Percentiles rank a stretch among this genome's conserved stretches.
Conservation (phyloP, 306 rosid species). For the Vachellia collinsii region DNA sequence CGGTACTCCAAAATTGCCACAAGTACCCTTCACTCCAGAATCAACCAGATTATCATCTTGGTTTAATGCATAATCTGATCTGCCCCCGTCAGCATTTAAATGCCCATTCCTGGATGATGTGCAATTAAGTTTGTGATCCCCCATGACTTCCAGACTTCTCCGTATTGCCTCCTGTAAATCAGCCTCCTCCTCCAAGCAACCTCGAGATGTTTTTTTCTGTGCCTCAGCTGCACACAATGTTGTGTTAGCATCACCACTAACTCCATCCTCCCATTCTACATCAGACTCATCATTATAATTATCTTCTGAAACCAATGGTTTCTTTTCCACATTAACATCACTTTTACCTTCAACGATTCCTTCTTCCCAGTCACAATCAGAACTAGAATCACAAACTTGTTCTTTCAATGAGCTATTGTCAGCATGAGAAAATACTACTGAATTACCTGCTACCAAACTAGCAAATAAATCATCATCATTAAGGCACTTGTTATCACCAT, state of each 20-base stretch:
- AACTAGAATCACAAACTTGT: conserved; percentile 48
- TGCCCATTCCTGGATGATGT: conserved; percentile 38
- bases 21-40: conserved; percentile 34
- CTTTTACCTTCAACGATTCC: conserved; percentile 49
- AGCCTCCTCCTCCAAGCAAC: conserved; percentile 77
- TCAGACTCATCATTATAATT: conserved; percentile 60
- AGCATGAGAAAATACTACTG: conserved; percentile 43
- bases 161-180: conserved; percentile 84
- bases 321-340: conserved; percentile 38
- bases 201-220: conserved; percentile 57
- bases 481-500: conserved; percentile 44
- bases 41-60: conserved; percentile 26
- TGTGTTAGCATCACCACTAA: conserved; percentile 49
- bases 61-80: conserved; percentile 28
- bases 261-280: conserved; percentile 89
- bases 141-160: conserved; percentile 74
- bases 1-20: conserved; percentile 33
- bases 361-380: conserved; percentile 81
- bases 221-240: conserved; percentile 43
- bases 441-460: conserved; percentile 66
- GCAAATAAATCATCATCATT: conserved; percentile 74
- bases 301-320: conserved; percentile 35
- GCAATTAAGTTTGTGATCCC: conserved; percentile 34
- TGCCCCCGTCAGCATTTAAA: conserved; percentile 32
- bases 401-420: conserved; percentile 42